Evolutionary conservation across 2,329 filamentous ascomycete genomes (phyloP).

Genomic region (Didymellaceae sp.): DNA sequence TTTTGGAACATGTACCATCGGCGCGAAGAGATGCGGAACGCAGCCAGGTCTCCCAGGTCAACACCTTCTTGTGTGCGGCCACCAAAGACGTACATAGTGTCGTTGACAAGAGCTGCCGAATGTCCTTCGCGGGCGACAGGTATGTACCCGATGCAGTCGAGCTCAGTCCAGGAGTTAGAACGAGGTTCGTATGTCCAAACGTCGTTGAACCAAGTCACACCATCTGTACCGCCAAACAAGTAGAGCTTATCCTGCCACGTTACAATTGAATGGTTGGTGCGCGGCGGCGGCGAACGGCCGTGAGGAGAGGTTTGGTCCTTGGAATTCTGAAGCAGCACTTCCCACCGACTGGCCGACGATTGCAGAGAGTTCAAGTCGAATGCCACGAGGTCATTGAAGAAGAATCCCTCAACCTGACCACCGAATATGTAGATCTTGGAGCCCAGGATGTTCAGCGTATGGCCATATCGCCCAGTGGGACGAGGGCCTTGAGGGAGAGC

Average conservation of each 20-base stretch:
- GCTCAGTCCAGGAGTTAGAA: slow-evolving; percentile 80
- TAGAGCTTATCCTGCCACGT: slow-evolving; percentile 94
- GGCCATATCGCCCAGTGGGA: slow-evolving; percentile 90
- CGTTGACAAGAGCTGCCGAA: slow-evolving; percentile 88
- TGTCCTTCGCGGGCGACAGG: slow-evolving; percentile 93
- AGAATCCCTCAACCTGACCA: slow-evolving; percentile 94
- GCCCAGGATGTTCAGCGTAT: slow-evolving; percentile 93
- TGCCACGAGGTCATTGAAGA: slow-evolving; percentile 95
- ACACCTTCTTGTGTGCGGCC: slow-evolving; percentile 92
- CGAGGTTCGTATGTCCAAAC: slow-evolving; percentile 95
- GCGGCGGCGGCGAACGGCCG: slow-evolving; percentile 69
- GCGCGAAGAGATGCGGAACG: slow-evolving; percentile 79
- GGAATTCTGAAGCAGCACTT: slow-evolving; percentile 81
- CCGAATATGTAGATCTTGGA: slow-evolving; percentile 98
- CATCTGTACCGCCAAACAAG: slow-evolving; percentile 96
- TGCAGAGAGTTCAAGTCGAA: slow-evolving; percentile 97
- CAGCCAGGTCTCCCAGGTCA: slow-evolving; percentile 91
- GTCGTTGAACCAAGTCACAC: slow-evolving; percentile 97
- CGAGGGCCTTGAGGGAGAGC: slow-evolving; percentile 85
- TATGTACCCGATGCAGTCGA: slow-evolving; percentile 98
- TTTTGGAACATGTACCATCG: slow-evolving; percentile 99
- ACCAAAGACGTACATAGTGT: slow-evolving; percentile 99
- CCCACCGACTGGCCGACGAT: slow-evolving; percentile 90
- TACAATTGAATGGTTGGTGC: slow-evolving; percentile 93
- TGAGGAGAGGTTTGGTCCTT: slow-evolving; percentile 59